Base-by-base conservation (phyloP, 805 yeast species). In the Saccharomyces eubayanus region DNA sequence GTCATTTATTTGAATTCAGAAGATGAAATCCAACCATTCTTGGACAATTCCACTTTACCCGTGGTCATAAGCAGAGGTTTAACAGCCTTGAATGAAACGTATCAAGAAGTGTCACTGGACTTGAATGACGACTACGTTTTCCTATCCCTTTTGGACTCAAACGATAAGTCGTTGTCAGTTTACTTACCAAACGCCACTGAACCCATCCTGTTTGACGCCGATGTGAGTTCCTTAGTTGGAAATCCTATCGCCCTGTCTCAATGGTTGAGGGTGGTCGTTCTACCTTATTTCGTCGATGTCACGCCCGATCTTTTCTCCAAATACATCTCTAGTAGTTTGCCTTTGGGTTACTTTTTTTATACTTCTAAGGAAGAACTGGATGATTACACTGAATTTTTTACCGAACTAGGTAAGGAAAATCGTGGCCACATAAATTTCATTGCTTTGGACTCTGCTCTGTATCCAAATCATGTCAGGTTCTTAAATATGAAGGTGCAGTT, bases 261-360 rank as follows among this genome's bases (percentile, higher is more conserved):
- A 30, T 73, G 73, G 67, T 58, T 70, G 41, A 70, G 72, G 52
- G 70, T 73, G 60, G 94, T 90, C 74, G 72, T 85, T 49, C 79
- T 87, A 68, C 97, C 97, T 54, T 77, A 80, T 64, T 85, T 91
- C 63, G 96, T 96, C 66, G 97, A 91, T 72, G 82, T 92, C 59
- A 83, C 82, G 65, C 90, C 94, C 60, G 77, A 80, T 51, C 85
- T 94, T 59, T 94, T 85, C 79, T 75, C 78, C 72, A 67, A 77
- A 46, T 94, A 91, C 77, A 82, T 88, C 79, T 73, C 77, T 53
- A 74, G 90, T 55, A 79, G 82, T 36, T 59, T 82, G 53, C 99
- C 99, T 58, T 74, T 94, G 60, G 95, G 89, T 52, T 92, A 91
- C 78, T 83, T 87, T 71, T 94, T 94, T 77, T 89, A 87, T 76